Evolutionary conservation across 2,329 filamentous ascomycete genomes (phyloP).

Genomic region (Emergomyces orientalis): DNA sequence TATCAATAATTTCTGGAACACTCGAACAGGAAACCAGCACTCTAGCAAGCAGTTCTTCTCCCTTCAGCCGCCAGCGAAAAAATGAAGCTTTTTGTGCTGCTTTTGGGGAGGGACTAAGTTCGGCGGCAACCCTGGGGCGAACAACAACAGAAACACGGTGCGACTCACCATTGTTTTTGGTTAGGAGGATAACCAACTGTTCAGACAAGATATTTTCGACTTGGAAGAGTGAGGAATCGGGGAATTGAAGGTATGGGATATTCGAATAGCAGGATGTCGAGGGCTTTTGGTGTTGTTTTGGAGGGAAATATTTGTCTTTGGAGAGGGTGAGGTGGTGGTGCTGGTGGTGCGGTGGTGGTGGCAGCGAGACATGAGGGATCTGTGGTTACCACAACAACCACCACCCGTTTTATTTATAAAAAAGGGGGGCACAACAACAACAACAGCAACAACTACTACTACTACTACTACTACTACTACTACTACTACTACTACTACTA

Average conservation of each 20-base stretch:
- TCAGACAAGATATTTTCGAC: too few relatives aligned
- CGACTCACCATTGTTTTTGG: conserved; percentile 4
- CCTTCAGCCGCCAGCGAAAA: neutral
- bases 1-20: neutral
- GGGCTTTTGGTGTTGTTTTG: neutral
- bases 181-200: neutral
- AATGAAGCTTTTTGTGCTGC: neutral
- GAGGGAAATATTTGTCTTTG: neutral
- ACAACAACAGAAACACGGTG: neutral
- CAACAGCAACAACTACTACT: too few relatives aligned
- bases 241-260: neutral
- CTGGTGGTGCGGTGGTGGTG: neutral
- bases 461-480: too few relatives aligned
- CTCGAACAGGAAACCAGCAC: too few relatives aligned
- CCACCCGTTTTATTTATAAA: too few relatives aligned
- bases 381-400: too few relatives aligned
- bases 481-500: too few relatives aligned
- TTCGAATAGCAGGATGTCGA: neutral
- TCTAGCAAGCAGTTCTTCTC: too few relatives aligned
- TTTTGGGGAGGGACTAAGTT: neutral
- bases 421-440: too few relatives aligned
- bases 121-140: neutral
- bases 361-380: too few relatives aligned
- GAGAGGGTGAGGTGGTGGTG: too few relatives aligned
- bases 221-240: neutral